Conservation (phyloP, 805 yeast species). For the Lachancea sp. region DNA sequence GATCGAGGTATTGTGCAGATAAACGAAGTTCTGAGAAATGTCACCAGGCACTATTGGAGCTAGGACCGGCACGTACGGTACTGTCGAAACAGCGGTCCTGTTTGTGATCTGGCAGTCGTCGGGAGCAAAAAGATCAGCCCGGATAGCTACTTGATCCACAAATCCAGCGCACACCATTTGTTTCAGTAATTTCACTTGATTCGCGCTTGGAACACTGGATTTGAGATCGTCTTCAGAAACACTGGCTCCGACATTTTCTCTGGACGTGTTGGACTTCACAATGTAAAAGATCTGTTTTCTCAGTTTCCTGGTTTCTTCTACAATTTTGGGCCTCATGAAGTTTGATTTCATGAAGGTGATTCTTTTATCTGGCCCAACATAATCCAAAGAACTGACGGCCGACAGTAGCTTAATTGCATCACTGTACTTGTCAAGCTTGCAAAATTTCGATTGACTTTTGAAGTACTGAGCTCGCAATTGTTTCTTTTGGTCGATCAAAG, state of each 20-base stretch:
- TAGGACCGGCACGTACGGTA: slow-evolving; percentile 61
- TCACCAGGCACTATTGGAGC: slow-evolving; percentile 31
- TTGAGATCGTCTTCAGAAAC: slow-evolving; percentile 41
- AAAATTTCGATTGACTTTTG: slow-evolving; percentile 54
- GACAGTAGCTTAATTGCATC: slow-evolving; percentile 72
- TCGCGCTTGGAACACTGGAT: slow-evolving; percentile 58
- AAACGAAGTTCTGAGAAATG: slow-evolving; percentile 51
- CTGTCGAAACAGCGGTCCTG: slow-evolving; percentile 47
- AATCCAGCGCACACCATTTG: slow-evolving; percentile 93
- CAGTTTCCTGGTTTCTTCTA: slow-evolving; percentile 80
- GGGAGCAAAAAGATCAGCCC: slow-evolving; percentile 66
- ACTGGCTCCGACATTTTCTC: slow-evolving; percentile 50
- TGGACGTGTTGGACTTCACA: slow-evolving; percentile 58
- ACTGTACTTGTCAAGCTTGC: slow-evolving; percentile 62
- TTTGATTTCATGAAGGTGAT: slow-evolving; percentile 48
- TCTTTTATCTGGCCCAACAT: slow-evolving; percentile 46
- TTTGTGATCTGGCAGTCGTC: slow-evolving; percentile 56
- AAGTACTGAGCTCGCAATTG: slow-evolving; percentile 45
- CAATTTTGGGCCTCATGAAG: slow-evolving; percentile 67
- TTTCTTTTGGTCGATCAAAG: slow-evolving; percentile 35
- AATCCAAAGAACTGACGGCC: slow-evolving; percentile 84
- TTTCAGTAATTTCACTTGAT: slow-evolving; percentile 70
- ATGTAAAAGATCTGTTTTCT: slow-evolving; percentile 74
- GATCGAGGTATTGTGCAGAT: slow-evolving; percentile 74
- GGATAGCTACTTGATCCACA: slow-evolving; percentile 79